Percentiles rank a stretch among this genome's conserved stretches.
Evolutionary conservation across 169 alveolate species (phyloP).

Genomic region (Plasmodium berghei): DNA sequence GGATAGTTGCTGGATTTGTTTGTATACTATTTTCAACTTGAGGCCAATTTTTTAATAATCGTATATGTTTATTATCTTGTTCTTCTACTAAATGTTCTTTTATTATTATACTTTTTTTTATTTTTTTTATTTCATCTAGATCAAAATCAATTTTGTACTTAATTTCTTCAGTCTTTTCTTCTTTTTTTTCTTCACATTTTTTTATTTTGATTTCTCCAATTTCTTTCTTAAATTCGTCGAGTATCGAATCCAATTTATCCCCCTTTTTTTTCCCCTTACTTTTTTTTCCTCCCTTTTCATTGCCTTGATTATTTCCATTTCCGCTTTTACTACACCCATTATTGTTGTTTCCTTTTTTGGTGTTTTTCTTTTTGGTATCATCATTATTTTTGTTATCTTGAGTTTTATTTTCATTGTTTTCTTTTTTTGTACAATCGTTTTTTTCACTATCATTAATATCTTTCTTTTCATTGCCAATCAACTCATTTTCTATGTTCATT

Average conservation of each 20-base stretch:
- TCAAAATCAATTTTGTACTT: constrained; percentile 13
- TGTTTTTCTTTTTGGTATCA: neutral
- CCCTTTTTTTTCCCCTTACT: constrained; percentile 53
- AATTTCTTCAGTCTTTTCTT: neutral
- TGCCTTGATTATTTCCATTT: neutral
- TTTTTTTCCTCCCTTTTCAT: constrained; percentile 7
- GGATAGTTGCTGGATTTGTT: constrained; percentile 87
- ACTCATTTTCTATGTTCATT: constrained; percentile 18
- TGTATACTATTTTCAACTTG: constrained; percentile 78
- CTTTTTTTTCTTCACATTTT: constrained; percentile 38
- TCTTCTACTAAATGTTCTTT: constrained; percentile 76
- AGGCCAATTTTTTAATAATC: constrained; percentile 85
- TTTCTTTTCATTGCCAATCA: neutral
- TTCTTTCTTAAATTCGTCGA: constrained; percentile 56
- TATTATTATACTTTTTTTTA: constrained; percentile 29
- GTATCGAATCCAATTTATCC: constrained; percentile 43
- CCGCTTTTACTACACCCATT: neutral
- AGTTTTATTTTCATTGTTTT: neutral
- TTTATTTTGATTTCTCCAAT: constrained; percentile 22
- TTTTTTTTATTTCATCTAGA: constrained; percentile 27
- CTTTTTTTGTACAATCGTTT: neutral
- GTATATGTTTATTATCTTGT: constrained; percentile 82
- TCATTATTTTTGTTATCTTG: neutral
- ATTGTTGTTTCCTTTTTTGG: neutral
- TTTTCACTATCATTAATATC: neutral